Evolutionary conservation across 139 green algal genomes (phyloP).

Genomic region (Gonium pectorale): DNA sequence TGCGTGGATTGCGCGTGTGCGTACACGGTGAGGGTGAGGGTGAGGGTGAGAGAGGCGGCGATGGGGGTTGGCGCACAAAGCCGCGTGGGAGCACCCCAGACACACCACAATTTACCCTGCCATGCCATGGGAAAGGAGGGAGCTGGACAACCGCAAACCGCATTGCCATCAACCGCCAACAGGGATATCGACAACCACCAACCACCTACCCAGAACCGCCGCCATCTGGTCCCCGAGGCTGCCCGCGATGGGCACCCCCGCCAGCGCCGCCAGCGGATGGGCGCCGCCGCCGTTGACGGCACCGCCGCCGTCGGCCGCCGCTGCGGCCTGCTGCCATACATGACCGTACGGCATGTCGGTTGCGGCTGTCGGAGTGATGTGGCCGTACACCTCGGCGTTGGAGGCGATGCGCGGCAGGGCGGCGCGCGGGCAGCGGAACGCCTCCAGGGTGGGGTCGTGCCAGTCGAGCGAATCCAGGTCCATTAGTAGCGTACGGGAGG

Average conservation of each 20-base stretch:
- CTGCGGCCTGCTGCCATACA: not conserved
- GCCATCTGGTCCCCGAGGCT: constrained; percentile 97
- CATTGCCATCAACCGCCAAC: not conserved
- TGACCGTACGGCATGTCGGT: not conserved
- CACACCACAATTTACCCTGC: no score
- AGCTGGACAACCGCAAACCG: no score
- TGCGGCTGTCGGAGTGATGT: not conserved
- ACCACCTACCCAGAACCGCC: constrained; percentile 82
- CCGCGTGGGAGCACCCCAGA: no score
- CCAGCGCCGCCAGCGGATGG: constrained; percentile 55
- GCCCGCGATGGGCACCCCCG: constrained; percentile 88
- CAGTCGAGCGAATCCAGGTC: constrained; percentile 85
- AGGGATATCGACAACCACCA: no score
- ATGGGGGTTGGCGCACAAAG: no score
- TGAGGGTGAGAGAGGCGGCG: no score
- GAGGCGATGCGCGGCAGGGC: constrained; percentile 87
- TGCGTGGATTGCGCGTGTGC: no score
- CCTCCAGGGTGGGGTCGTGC: constrained; percentile 71
- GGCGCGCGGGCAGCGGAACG: constrained; percentile 87
- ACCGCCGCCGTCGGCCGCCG: constrained; percentile 60
- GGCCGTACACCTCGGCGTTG: constrained; percentile 78
- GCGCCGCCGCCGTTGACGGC: constrained; percentile 29
- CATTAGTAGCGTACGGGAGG: constrained; percentile 94
- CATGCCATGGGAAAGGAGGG: no score
- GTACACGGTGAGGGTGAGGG: no score